Evolutionary conservation across 768 basidiomycete species (phyloP), one percentile per base, ranked within the genome.

Genomic region (Psilocybe subaeruginosa): DNA sequence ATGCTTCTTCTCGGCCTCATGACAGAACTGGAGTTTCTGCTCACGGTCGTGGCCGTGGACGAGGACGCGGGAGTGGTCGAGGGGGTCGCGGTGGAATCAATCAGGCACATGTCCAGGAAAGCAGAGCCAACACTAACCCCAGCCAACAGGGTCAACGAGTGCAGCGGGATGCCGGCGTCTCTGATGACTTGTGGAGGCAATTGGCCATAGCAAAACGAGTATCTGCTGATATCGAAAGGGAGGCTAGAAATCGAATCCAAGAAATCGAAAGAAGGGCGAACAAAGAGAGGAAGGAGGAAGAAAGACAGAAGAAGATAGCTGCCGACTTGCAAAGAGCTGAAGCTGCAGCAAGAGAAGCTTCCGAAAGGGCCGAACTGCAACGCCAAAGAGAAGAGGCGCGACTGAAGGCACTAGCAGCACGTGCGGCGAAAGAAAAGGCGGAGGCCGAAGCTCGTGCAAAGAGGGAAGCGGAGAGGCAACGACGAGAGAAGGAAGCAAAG

Each of bases 401-500:
- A 33, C 37, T 41, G 3, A 51, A 56, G 30, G 68, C 64, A 50
- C 56, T 61, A 16, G 64, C 59, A 8, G 59, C 64, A 19, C 53
- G 58, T 23, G 62, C 57, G 46, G 68, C 60, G 47, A 54, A 56
- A 52, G 67, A 64, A 45, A 61, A 64, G 57, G 61, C 62, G 8
- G 67, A 48, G 16, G 59, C 60, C 17, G 58, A 58, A 43, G 52
- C 54, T 17, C 62, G 61, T 41, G 61, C 60, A 31, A 63, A 62
- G 53, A 33, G 56, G 33, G 66, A 76, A 54, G 65, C 68, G 37
- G 65, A 74, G 57, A 54, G 52, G 19, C 23, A 30, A 29, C 41
- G 67, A 43, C 66, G 69, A 63, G 58, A 72, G 39, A 64, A 79
- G 60, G 86, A 88, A 60, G 76, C 65, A 6, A 70, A 70, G 63